phyloP scores from a whole-genome alignment of 352 stramenopile species.

The Blastocystis sp. region DNA sequence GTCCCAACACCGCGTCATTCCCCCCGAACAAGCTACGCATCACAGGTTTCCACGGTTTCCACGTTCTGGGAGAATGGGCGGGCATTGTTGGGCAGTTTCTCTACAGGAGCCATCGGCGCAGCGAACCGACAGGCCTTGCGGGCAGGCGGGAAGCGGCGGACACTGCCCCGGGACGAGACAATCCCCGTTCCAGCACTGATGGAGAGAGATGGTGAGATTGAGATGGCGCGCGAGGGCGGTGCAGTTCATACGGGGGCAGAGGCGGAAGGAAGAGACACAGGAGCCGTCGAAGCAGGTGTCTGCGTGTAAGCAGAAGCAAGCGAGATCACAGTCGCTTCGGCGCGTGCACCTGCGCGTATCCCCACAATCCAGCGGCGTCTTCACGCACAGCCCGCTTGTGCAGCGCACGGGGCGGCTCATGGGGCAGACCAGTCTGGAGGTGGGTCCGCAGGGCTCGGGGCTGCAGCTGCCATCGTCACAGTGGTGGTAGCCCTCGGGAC shows the following conservation, averaged over 20 bases:
- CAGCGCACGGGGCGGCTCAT: conserved; percentile 23
- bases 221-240: background rate
- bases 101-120: conserved; percentile 13
- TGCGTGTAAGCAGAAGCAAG: background rate
- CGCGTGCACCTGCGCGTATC: background rate
- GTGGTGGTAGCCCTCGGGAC: background rate
- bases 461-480: conserved; percentile 20
- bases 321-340: background rate
- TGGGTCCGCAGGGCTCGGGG: background rate
- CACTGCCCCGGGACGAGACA: conserved; percentile 32
- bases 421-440: background rate
- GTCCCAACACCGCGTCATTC: background rate
- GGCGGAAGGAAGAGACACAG: background rate
- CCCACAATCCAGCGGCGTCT: background rate
- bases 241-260: background rate
- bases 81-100: background rate
- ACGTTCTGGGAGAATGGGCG: background rate
- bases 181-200: conserved; percentile 44
- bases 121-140: background rate
- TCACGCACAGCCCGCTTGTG: conserved; percentile 2
- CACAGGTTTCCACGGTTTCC: background rate
- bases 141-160: conserved; percentile 27
- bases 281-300: conserved; percentile 55
- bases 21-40: background rate
- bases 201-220: background rate